Percentiles rank a stretch among this genome's conserved stretches.
These are phyloP conservation scores for Cutaneotrichosporon sp. DNA, from an alignment of 1,284 basidiomycete genomes.

Conservation along the genomic window DNA sequence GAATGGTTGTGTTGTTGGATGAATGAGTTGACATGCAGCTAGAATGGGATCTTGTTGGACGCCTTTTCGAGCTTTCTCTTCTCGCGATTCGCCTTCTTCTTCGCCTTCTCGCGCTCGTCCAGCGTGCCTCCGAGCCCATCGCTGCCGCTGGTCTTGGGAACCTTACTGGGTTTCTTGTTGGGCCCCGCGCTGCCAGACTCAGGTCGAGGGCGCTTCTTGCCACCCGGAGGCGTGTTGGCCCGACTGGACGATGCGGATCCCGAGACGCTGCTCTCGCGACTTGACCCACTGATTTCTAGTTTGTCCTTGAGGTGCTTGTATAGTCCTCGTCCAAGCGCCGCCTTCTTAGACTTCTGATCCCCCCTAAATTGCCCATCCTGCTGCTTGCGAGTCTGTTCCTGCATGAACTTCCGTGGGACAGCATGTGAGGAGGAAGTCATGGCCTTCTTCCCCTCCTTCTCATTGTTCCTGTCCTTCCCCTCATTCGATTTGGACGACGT, in stretches of 20 bases:
- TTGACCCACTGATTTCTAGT: neutral
- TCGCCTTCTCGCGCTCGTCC: constrained; percentile 1
- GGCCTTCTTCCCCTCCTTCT: neutral
- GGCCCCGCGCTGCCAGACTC: neutral
- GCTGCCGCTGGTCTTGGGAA: neutral
- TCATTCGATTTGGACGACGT: too few species aligned
- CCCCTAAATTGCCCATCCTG: too few species aligned
- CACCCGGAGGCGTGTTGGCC: neutral
- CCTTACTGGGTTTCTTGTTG: neutral
- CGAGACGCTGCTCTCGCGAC: neutral
- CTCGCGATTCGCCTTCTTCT: constrained; percentile 2
- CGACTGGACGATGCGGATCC: neutral
- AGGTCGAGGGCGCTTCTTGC: constrained; percentile 9
- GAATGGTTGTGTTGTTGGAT: too few species aligned
- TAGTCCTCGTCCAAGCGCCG: neutral
- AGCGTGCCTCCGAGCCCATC: neutral
- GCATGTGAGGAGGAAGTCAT: too few species aligned
- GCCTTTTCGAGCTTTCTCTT: neutral
- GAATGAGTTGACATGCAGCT: too few species aligned
- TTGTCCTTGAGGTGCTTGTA: neutral
- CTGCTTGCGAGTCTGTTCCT: neutral
- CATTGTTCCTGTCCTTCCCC: constrained; percentile 8
- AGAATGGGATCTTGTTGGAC: too few species aligned
- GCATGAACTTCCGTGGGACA: too few species aligned
- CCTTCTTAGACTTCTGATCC: neutral